Base-by-base conservation (phyloP, 208 protist species). In the Crithidia fasciculata region DNA sequence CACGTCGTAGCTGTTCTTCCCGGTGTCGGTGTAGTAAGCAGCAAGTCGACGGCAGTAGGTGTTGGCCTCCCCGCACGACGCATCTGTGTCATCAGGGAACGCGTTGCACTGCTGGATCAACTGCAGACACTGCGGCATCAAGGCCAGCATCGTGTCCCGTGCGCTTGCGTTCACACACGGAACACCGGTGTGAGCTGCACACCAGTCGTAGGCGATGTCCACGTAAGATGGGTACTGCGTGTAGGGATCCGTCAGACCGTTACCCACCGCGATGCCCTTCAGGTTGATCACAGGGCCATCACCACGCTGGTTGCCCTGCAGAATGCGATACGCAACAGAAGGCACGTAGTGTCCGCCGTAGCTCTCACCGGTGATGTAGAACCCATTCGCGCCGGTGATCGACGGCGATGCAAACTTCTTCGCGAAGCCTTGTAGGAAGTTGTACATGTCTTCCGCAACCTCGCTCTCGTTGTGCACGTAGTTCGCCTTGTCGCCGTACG, bases 271-370 rank as follows among this genome's bases (percentile, higher is more conserved):
- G 37, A 97, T 66, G 44, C 90, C 93, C 62, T 76, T 76, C 52
- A 95, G 80, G 59, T 85, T 84, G 65, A 97, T 86, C 16, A 54
- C 50, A 10, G 66, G 58, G 55, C 61, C 62, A 8, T 82, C 82
- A 43, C 78, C 63, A 62, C 47, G 43, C 62, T 76, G 58, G 72
- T 92, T 92, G 45, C 83, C 83, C 44, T 80, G 44, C 2, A 72
- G 78, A 28, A 95, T 78, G 13, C 76, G 72, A 61, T 86, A 66
- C 2, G 78, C 78, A 2, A 89, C 69, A 2, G 87, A 64, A 2
- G 90, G 89, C 12, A 86, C 87, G 74, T 93, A 96, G 71, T 96
- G 89, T 2, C 94, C 92, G n/a, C 69, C 93, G 69, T 96, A 96
- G 57, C 84, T 90, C 82, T 96, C 92, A 43, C 92, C 92, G 55